phyloP scores from a whole-genome alignment of 352 stramenopile genomes.

The Pythium diclinum region DNA sequence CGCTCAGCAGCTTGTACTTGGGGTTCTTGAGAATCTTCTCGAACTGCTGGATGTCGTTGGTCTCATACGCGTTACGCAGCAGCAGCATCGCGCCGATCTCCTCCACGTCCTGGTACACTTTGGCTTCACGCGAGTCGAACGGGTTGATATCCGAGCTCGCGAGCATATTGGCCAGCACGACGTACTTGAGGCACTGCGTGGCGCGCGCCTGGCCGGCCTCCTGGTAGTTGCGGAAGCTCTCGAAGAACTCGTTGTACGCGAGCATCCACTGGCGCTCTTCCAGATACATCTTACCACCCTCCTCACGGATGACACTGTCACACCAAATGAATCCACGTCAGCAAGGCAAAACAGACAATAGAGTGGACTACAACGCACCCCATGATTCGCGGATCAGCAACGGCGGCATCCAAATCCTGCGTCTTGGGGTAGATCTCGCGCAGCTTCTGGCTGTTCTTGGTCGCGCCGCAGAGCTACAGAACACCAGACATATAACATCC shows the following conservation, averaged over 20 bases:
- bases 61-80: slow-evolving; percentile 64
- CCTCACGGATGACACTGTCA: slow-evolving; percentile 80
- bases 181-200: slow-evolving; percentile 91
- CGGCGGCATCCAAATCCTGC: slow-evolving; percentile 83
- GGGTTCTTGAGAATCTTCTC: slow-evolving; percentile 90
- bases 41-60: slow-evolving; percentile 93
- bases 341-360: neutral
- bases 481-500: neutral
- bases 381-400: slow-evolving; percentile 90
- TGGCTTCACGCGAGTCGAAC: slow-evolving; percentile 92
- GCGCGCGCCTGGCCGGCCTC: slow-evolving; percentile 87
- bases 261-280: slow-evolving; percentile 85
- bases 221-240: slow-evolving; percentile 93
- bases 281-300: slow-evolving; percentile 94
- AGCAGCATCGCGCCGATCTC: slow-evolving; percentile 79
- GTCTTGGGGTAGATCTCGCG: slow-evolving; percentile 89
- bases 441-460: slow-evolving; percentile 86
- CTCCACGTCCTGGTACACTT: slow-evolving; percentile 85
- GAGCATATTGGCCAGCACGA: slow-evolving; percentile 92
- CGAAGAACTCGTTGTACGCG: slow-evolving; percentile 94
- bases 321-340: neutral
- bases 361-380: slow-evolving; percentile 40
- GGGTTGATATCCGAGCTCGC: slow-evolving; percentile 91
- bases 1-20: slow-evolving; percentile 89
- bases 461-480: slow-evolving; percentile 76